These are phyloP conservation scores for Chaetomium fimeti DNA, from an alignment of 495 filamentous ascomycete species.

Conservation along the genomic window DNA sequence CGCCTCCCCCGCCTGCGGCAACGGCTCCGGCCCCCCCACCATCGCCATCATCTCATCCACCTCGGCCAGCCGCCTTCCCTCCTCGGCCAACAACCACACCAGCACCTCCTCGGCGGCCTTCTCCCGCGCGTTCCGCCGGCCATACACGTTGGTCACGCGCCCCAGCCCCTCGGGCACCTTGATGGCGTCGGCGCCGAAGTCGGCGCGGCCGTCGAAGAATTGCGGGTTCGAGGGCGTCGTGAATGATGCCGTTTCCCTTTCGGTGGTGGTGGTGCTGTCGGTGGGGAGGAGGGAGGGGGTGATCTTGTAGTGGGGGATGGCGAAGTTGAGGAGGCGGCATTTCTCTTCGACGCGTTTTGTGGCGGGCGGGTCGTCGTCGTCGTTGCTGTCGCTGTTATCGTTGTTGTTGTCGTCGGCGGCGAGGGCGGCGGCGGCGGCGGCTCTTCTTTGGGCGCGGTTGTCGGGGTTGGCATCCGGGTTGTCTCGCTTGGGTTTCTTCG, in stretches of 20 bases:
- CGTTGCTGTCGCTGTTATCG: neutral
- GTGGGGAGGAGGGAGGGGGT: neutral
- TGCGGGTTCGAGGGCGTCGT: neutral
- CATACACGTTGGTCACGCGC: constrained; percentile 28
- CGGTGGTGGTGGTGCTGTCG: neutral
- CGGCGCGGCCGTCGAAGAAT: constrained; percentile 26
- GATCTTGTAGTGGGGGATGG: constrained; percentile 24
- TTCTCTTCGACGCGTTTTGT: constrained; percentile 23
- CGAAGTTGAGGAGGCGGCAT: constrained; percentile 26
- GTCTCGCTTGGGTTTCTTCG: neutral
- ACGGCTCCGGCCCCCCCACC: neutral
- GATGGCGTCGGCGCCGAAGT: constrained; percentile 26
- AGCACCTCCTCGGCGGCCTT: constrained; percentile 36
- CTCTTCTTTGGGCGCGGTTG: too few species aligned
- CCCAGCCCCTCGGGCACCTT: constrained; percentile 30
- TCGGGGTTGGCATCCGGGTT: too few species aligned
- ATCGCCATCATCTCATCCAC: constrained; percentile 8
- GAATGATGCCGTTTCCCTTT: too few species aligned
- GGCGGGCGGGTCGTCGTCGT: constrained; percentile 17
- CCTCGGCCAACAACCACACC: constrained; percentile 23
- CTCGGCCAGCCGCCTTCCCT: constrained; percentile 13
- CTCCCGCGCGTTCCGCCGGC: constrained; percentile 32
- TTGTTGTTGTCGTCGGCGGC: too few species aligned
- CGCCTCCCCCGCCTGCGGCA: too few species aligned
- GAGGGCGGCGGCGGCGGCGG: too few species aligned